Base-by-base conservation (phyloP, 1,284 basidiomycete species). In the Melampsora americana region DNA sequence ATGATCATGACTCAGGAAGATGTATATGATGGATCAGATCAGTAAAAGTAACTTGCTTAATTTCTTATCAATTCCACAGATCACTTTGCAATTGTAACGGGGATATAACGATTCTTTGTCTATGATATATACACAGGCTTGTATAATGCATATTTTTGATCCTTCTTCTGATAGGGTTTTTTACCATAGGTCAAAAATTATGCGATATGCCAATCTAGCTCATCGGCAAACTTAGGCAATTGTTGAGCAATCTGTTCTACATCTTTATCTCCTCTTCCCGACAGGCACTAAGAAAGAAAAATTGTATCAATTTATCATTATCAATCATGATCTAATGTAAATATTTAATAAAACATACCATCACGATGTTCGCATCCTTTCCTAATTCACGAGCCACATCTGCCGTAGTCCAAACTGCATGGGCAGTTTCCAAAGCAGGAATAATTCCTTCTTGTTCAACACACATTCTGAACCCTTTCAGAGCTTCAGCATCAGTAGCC, bases 391-490 rank as follows among this genome's bases (percentile, higher is more conserved):
- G 93, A 5, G 96, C 95, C 42, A 93, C 84, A 70, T 90, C 86
- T 70, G 96, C 87, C 30, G 91, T 93, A 65, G 90, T 90, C 93
- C 94, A 98, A 80, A 99, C 88, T 14, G 94, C 96, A 84, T 99
- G 96, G 28, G 92, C 90, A 1, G 93, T 95, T 84, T 99, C 96
- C 77, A 99, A 86, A 28, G 96, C 93, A 39, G 95, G 96, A 81
- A 99, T 98, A 82, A 99, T 99, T 44, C 96, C 96, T 85, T 99
- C 96, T 30, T 89, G 84, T 84, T 99, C 92, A 0, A 93, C 96
- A 80, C 90, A 87, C 84, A 93, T 86, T 79, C 93, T 87, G 88
- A 99, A 99, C 0, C 93, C 96, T 59, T 92, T 87, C 46, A 99
- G 86, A 4, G 93, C 94, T 82, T 99, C 87, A 81, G 95, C 90